A percentile compares a stretch with the other conserved stretches of the same genome.
phyloP scores from a whole-genome alignment of 352 stramenopile genomes.

The Globisporangium abappressorium region DNA sequence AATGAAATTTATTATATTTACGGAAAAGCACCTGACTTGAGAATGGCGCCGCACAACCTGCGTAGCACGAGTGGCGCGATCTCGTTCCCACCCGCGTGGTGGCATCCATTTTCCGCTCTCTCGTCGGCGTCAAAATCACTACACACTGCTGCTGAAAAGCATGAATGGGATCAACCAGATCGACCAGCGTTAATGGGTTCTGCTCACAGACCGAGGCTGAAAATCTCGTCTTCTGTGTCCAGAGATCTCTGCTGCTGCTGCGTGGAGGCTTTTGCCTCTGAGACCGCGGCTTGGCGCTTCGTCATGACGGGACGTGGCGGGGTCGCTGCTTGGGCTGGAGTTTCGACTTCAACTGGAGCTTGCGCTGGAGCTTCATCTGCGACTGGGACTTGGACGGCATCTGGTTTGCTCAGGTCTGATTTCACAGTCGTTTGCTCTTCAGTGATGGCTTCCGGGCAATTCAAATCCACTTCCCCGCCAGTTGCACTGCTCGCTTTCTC shows the following conservation, averaged over 20 bases:
- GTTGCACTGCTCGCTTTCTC: conserved; percentile 16
- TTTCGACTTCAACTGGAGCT: background rate
- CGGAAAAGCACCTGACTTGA: background rate
- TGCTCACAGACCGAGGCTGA: conserved; percentile 68
- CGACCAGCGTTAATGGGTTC: background rate
- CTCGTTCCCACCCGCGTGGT: background rate
- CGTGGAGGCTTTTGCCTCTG: conserved; percentile 5
- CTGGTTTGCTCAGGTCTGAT: conserved; percentile 10
- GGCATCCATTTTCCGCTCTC: background rate
- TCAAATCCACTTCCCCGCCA: conserved; percentile 22
- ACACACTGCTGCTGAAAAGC: background rate
- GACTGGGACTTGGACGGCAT: background rate
- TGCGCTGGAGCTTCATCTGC: background rate
- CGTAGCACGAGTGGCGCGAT: background rate
- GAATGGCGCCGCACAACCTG: background rate
- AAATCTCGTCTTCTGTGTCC: conserved; percentile 69
- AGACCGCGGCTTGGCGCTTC: background rate
- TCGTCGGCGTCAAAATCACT: background rate
- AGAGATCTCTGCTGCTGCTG: conserved; percentile 9
- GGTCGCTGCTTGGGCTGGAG: background rate
- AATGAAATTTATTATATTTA: conserved; percentile 2
- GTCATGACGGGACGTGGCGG: conserved; percentile 10
- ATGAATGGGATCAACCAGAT: background rate
- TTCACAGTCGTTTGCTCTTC: conserved; percentile 36
- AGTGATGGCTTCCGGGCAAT: conserved; percentile 39